Percentiles rank a stretch among this genome's conserved stretches.
Conservation (phyloP, 192 early-diverging fungal genomes). For the Entomortierella parvispora region DNA sequence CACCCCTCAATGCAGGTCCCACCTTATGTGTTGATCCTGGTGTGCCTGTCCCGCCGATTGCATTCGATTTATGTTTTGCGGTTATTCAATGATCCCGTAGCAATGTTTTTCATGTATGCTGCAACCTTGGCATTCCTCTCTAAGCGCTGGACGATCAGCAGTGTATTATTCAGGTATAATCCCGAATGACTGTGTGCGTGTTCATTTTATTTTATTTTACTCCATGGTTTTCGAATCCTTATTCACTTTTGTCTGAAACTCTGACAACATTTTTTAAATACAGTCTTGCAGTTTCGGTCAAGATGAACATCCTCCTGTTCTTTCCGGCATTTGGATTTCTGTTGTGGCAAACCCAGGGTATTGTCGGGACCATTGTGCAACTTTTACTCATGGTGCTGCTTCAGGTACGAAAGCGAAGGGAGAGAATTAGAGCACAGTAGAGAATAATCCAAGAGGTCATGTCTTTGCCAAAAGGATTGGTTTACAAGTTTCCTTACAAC, state of each 20-base stretch:
- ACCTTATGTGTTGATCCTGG: slow-evolving; percentile 67
- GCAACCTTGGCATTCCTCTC: slow-evolving; percentile 72
- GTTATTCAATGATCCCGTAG: slow-evolving; percentile 93
- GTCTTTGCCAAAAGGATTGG: not conserved
- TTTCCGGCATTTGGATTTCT: slow-evolving; percentile 87
- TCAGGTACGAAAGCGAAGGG: slow-evolving; percentile 49
- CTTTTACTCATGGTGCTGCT: slow-evolving; percentile 56
- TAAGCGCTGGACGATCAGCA: slow-evolving; percentile 57
- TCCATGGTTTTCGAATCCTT: no score
- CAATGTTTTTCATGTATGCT: slow-evolving; percentile 85
- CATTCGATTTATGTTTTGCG: slow-evolving; percentile 95
- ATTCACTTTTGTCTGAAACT: not conserved
- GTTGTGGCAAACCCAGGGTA: slow-evolving; percentile 61
- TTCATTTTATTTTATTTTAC: not conserved
- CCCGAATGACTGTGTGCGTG: no score
- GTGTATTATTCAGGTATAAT: slow-evolving; percentile 74
- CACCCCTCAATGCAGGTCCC: slow-evolving; percentile 62
- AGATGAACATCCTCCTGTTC: slow-evolving; percentile 95
- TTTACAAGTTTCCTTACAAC: not conserved
- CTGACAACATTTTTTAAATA: slow-evolving; percentile 3
- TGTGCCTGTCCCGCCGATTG: slow-evolving; percentile 83
- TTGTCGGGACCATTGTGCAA: slow-evolving; percentile 58
- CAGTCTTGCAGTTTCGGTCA: slow-evolving; percentile 83
- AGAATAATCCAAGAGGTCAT: not conserved
- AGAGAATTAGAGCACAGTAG: not conserved